Evolutionary conservation across 768 basidiomycete genomes (phyloP), one percentile per base, ranked within the genome.

Genomic region (Termitomyces sp.): DNA sequence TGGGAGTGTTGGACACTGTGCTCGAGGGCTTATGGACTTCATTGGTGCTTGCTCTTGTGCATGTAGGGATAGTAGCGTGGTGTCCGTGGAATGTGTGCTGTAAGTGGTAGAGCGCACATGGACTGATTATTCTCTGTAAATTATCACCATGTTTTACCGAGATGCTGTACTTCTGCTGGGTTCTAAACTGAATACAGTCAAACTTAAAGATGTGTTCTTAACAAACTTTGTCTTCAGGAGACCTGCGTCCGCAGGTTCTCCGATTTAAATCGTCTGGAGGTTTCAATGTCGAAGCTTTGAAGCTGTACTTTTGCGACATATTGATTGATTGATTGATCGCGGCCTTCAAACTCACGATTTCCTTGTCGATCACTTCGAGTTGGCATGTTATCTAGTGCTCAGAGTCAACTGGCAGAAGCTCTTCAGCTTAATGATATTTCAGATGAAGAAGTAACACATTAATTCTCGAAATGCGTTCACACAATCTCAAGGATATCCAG

Each of bases 1-100:
- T 64, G n/a, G 70, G 69, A 15, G 61, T 71, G 24, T 36, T 67
- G 41, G 70, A 71, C 60, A 69, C 67, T 3, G 62, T 69, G 34
- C 39, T 71, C 16, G 70, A 71, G 15, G 61, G 62, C 11, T 31
- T 70, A 16, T 56, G 62, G 64, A 44, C 58, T n/a, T 66, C 66
- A 30, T 52, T 65, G n/a, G 51, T 62, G 31, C 61, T 70, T 36
- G 68, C 57, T 0, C 22, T 63, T 18, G 54, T 67, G 5, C 69
- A 70, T 65, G 33, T 67, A 1, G 53, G 36, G 15, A 60, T 65
- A 50, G 60, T 68, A 27, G 39, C 55, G 13, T 49, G 48, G 55
- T 67, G 58, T 57, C 58, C 60, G 16, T 27, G 50, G 20, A 49
- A 42, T 49, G 39, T 63, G 45, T 63, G 59, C 42, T 61, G 62